phyloP scores from a whole-genome alignment of 345 rosid species.

The Turnera subulata region DNA sequence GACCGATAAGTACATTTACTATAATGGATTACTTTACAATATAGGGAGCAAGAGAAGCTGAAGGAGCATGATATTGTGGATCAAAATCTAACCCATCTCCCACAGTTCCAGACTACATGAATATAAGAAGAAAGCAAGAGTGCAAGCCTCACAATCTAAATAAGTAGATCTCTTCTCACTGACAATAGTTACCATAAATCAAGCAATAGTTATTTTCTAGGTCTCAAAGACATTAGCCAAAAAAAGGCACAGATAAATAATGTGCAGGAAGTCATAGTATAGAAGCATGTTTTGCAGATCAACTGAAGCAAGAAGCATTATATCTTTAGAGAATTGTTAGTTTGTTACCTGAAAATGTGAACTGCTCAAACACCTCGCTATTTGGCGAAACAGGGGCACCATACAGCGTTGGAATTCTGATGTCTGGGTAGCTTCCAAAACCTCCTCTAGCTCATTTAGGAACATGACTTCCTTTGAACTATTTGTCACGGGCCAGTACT shows the following conservation, averaged over 20 bases:
- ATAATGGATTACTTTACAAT: neutral
- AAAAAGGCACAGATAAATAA: too few relatives aligned
- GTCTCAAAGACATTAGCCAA: too few relatives aligned
- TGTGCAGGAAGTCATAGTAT: too few relatives aligned
- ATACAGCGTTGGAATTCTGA: constrained; percentile 81
- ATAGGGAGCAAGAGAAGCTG: neutral
- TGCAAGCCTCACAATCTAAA: neutral
- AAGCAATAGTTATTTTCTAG: too few relatives aligned
- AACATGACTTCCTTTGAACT: constrained; percentile 96
- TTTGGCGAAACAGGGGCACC: constrained; percentile 72
- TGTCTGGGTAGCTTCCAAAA: constrained; percentile 73
- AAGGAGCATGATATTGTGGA: neutral
- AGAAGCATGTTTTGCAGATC: neutral
- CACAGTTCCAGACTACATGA: neutral
- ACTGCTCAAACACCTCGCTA: constrained; percentile 71
- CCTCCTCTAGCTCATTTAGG: constrained; percentile 82
- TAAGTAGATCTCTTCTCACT: neutral
- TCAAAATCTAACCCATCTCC: neutral
- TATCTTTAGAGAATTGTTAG: neutral
- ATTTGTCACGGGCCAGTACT: constrained; percentile 89
- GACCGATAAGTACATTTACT: neutral
- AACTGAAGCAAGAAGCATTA: neutral
- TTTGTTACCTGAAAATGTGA: constrained; percentile 77
- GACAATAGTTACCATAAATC: too few relatives aligned
- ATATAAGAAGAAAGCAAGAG: neutral